phyloP scores from a whole-genome alignment of 2,329 filamentous ascomycete genomes.

The Penicillium oxalicum region DNA sequence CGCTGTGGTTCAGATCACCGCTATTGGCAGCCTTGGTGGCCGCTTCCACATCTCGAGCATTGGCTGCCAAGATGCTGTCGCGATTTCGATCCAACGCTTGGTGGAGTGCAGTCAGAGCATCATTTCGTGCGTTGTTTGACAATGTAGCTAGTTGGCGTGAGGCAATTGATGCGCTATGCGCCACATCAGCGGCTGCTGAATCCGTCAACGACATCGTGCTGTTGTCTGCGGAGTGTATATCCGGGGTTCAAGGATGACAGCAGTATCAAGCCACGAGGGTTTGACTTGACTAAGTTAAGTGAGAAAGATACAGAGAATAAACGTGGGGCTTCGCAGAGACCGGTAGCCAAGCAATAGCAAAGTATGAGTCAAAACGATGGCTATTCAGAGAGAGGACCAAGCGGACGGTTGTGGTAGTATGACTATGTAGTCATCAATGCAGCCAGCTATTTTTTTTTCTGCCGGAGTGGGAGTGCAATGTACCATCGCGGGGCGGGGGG shows the following conservation, averaged over 20 bases:
- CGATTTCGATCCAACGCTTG: constrained; percentile 63
- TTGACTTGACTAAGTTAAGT: not conserved
- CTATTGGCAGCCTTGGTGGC: constrained; percentile 68
- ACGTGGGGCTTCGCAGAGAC: not conserved
- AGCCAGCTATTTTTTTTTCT: not conserved
- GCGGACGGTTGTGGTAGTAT: too few relatives aligned
- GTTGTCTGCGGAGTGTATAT: not conserved
- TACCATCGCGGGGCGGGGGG: not conserved
- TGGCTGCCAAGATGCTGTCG: constrained; percentile 76
- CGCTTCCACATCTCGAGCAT: constrained; percentile 70
- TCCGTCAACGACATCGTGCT: constrained; percentile 78
- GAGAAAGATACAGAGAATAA: not conserved
- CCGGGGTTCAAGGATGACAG: too few relatives aligned
- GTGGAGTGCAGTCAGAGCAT: constrained; percentile 77
- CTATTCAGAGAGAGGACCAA: too few relatives aligned
- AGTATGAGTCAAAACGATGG: not conserved
- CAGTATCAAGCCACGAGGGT: not conserved
- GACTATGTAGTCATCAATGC: too few relatives aligned
- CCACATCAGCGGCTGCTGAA: constrained; percentile 70
- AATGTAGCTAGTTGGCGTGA: constrained; percentile 80
- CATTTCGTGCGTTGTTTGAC: constrained; percentile 68
- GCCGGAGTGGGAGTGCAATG: not conserved
- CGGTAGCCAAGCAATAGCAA: not conserved
- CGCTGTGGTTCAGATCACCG: constrained; percentile 70
- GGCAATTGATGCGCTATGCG: constrained; percentile 69